phyloP scores from a whole-genome alignment of 768 basidiomycete species.

The Termitomyces bulborhizus region DNA sequence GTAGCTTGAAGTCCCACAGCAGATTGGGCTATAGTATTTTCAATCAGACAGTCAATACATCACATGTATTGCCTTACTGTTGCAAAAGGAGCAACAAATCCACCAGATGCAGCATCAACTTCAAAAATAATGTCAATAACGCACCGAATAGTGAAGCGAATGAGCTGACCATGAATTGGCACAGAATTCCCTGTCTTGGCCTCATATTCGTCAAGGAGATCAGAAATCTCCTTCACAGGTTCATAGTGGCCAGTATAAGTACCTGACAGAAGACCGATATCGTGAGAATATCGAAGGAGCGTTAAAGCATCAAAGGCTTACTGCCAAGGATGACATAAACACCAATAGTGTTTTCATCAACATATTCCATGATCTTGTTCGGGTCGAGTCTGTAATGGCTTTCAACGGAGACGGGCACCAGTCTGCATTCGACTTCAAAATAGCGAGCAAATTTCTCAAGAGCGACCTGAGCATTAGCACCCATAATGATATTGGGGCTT shows the following conservation, averaged over 20 bases:
- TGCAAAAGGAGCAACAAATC: constrained; percentile 63
- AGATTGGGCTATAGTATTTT: constrained; percentile 39
- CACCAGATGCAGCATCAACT: constrained; percentile 64
- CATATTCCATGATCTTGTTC: constrained; percentile 54
- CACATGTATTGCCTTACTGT: constrained; percentile 17
- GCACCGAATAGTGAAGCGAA: constrained; percentile 22
- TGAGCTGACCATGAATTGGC: constrained; percentile 62
- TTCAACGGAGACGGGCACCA: constrained; percentile 45
- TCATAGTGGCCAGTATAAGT: constrained; percentile 72
- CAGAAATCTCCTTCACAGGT: constrained; percentile 80
- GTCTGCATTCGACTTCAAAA: constrained; percentile 60
- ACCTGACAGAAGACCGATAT: constrained; percentile 16
- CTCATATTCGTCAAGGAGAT: constrained; percentile 61
- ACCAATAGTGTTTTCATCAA: constrained; percentile 75
- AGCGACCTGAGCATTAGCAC: constrained; percentile 72
- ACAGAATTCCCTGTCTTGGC: constrained; percentile 50
- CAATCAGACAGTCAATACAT: constrained; percentile 20
- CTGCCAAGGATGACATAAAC: constrained; percentile 49
- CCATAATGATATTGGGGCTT: constrained; percentile 61
- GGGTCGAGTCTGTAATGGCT: constrained; percentile 52
- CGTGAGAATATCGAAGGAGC: constrained; percentile 30
- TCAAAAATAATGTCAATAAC: constrained; percentile 32
- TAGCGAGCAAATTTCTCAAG: constrained; percentile 69
- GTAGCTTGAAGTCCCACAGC: constrained; percentile 58
- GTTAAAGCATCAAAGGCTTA: constrained; percentile 26